A percentile compares a stretch with the other conserved stretches of the same genome.
Evolutionary conservation across 2,329 filamentous ascomycete genomes (phyloP).

Genomic region (Anisogramma anomala): DNA sequence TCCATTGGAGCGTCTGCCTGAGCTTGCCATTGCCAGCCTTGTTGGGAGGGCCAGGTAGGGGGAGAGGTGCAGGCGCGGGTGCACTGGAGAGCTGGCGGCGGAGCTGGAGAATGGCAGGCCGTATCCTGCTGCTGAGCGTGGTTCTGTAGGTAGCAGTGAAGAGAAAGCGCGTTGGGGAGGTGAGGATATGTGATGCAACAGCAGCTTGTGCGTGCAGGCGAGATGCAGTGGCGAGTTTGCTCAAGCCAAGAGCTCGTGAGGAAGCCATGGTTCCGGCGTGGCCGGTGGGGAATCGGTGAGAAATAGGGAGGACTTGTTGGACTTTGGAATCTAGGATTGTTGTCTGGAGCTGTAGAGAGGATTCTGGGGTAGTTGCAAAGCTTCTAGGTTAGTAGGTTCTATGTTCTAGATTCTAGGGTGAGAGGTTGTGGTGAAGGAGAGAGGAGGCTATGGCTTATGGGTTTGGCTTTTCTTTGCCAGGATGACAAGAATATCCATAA

Average conservation of each 20-base stretch:
- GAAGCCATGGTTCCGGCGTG: constrained; percentile 22
- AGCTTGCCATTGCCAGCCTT: constrained; percentile 51
- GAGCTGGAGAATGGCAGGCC: constrained; percentile 19
- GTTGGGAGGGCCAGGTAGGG: constrained; percentile 34
- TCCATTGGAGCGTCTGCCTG: constrained; percentile 59
- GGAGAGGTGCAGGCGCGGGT: constrained; percentile 21
- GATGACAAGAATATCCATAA: background rate
- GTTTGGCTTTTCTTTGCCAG: background rate
- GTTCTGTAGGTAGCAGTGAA: constrained; percentile 14
- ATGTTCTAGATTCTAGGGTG: background rate
- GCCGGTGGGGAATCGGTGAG: constrained; percentile 7
- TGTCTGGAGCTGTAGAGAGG: too few relatives aligned
- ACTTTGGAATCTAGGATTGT: background rate
- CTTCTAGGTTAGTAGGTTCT: background rate
- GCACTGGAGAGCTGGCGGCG: constrained; percentile 20
- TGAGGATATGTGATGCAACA: constrained; percentile 19
- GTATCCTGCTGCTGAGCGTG: constrained; percentile 16
- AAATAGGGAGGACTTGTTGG: background rate
- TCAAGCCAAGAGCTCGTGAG: constrained; percentile 21
- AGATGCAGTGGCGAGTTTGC: constrained; percentile 18
- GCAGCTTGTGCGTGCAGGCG: constrained; percentile 15
- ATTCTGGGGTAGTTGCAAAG: too few relatives aligned
- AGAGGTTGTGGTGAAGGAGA: constrained; percentile 1
- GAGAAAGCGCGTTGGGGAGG: constrained; percentile 17
- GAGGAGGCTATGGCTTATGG: background rate